Base-by-base conservation (phyloP, 441 rosid genomes). In the Euphorbia schlechtendalii region DNA sequence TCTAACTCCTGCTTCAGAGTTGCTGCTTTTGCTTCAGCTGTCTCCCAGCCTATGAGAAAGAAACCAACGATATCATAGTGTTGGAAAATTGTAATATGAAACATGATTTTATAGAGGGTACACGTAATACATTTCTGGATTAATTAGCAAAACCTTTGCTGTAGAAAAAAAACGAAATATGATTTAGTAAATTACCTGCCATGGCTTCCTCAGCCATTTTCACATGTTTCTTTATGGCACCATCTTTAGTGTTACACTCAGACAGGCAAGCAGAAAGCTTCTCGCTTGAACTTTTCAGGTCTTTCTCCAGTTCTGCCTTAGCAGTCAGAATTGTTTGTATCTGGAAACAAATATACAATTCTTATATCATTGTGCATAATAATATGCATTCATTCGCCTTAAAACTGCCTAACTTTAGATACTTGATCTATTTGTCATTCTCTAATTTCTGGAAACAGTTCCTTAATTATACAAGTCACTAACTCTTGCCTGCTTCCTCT, bases 1-100 rank as follows among this genome's bases (percentile, higher is more conserved):
- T 78, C 83, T 24, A 84, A 69, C 75, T 82, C 85, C 71, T 76
- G 67, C 77, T 78, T 84, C 48, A 90, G 81, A 73, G 81, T 69
- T 61, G 30, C 74, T 43, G 70, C 78, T 78, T 82, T 86, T 25
- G 78, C 78, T 77, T 88, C 88, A 7, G 81, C 76, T 80, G 79
- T 80, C 76, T 81, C 86, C 84, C 77, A 74, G 36, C 82, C 97
- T 92, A 61, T 60, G 45, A 58, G 17, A 61, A 71, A 52, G n/a
- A n/a, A n/a, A n/a, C 45, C 43, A 60, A 68, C 43, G 56, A 67
- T 45, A 45, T 55, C 53, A 69, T 40, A 62, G 17, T 32, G 56
- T 34, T 21, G 22, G 8, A 36, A 8, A 64, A 43, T 41, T 21
- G 15, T 18, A 62, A 54, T 18, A 15, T 58, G 32, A 10, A 28